A percentile compares a stretch with the other conserved stretches of the same genome.
Conservation (phyloP, 1,139 yeast species). For the Barnettozyma hawaiiensis region DNA sequence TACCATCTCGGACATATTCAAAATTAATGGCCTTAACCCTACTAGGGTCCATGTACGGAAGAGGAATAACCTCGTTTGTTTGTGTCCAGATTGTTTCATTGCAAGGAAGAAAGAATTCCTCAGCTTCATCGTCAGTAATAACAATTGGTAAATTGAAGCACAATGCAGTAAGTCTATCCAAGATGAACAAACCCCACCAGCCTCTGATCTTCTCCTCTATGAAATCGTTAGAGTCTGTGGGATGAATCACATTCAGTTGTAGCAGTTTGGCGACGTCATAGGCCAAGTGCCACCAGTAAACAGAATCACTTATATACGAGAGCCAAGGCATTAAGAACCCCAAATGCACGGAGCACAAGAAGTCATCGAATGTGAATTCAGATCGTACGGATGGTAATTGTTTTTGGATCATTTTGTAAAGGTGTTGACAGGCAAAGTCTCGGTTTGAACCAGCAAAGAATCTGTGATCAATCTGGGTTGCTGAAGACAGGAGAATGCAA, state of each 20-base stretch:
- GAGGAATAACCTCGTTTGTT: conserved; percentile 11
- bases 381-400: conserved; percentile 7
- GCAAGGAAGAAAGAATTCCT: conserved; percentile 31
- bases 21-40: conserved; percentile 15
- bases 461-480: conserved; percentile 35
- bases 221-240: conserved; percentile 21
- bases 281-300: conserved; percentile 36
- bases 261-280: conserved; percentile 32
- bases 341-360: conserved; percentile 33
- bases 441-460: conserved; percentile 28
- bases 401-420: conserved; percentile 19
- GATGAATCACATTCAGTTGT: conserved; percentile 20
- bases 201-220: conserved; percentile 37
- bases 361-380: conserved; percentile 33
- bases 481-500: conserved; percentile 33
- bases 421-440: conserved; percentile 16
- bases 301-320: conserved; percentile 34
- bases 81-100: conserved; percentile 31
- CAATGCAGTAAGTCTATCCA: conserved; percentile 37
- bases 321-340: conserved; percentile 37
- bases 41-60: conserved; percentile 15
- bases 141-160: conserved; percentile 33
- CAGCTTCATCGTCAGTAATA: conserved; percentile 32
- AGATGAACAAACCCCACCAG: conserved; percentile 38
- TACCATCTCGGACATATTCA: conserved; percentile 17